Base-by-base conservation (phyloP, 2,329 filamentous ascomycete genomes). In the Phialophora chinensis region DNA sequence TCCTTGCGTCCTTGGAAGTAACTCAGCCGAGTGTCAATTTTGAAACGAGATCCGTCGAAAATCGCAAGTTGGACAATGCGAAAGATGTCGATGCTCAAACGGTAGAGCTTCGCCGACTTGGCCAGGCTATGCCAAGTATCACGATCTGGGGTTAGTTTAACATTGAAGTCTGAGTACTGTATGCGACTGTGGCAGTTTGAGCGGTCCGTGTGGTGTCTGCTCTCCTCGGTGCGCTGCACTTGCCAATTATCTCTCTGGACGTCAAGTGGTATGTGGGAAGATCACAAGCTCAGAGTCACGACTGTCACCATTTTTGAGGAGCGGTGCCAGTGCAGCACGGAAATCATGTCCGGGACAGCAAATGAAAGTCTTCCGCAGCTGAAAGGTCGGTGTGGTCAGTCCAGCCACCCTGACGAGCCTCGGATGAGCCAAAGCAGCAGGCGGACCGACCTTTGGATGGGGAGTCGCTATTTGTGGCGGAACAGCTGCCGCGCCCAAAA, bases 401-500 rank as follows among this genome's bases (percentile, higher is more conserved):
- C 6, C 6, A 29, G 38, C 38, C 38, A 44, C 5, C 1, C 5
- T 20, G 17, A n/a, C 6, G 17, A 44, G 38, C 38, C 38, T 44
- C 38, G 38, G 38, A 44, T 20, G 38, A 44, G 38, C 59, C 49
- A 42, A 61, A 61, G 33, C 17, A 53, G 59, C 29, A 61, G 33
- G 33, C 59, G 59, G 59, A 53, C 59, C 59, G 59, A 61, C 50
- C 20, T 27, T 6, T 52, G 31, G 20, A 61, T 61, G 47, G 59
- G 59, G 59, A 54, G 47, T 55, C 12, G 14, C 6, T 8, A 58
- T 47, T 44, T 31, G 47, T 38, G 59, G 29, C 58, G 42, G 44
- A 52, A 33, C 42, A 42, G 27, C 14, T 33, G 31, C 31, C 59
- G 57, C 57, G 47, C 57, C 44, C 42, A 35, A 60, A 60, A 49